Base-by-base conservation (phyloP, 331 rosid genomes). In the Erythrophleum ivorense region DNA sequence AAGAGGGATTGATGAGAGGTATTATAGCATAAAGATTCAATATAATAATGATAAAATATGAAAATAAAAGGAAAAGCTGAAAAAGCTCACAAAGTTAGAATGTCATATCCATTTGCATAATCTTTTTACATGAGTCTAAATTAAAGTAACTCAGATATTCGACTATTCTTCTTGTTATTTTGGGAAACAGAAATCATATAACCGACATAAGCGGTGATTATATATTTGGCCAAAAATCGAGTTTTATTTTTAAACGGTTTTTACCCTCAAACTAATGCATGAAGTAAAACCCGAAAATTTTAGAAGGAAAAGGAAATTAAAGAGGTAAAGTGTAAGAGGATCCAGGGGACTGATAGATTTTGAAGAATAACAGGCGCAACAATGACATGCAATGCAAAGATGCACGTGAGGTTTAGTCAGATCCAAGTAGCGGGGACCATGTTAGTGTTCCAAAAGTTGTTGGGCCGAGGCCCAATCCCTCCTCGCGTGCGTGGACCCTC, bases 391-490 rank as follows among this genome's bases (percentile, higher is more conserved):
- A 53, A 71, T 11, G 75, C 75, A 13, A 31, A 72, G 38, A 41
- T 67, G 71, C 71, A 81, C 76, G 75, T 81, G 62, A 53, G 60
- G 34, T 29, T 16, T 40, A 40, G 68, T 21, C n/a, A 48, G 78
- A 59, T 60, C 83, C 73, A 46, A 45, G 60, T 34, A 12, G 19
- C 0, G 48, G 73, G 67, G 55, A 40, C 72, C 83, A 52, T 21
- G 0, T 3, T 4, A 5, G 49, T 1, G 49, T 55, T 55, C 36
- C 16, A 64, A 78, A 54, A 34, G 60, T 38, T 14, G 9, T 81
- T 76, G 79, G 89, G 84, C 83, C 86, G 75, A 9, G 45, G 78
- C 81, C 78, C 78, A 78, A 71, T 36, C 38, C 52, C 38, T 50
- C 53, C 41, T 81, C 40, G 2, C 29, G 29, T 24, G 1, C 1